Percentiles rank a stretch among this genome's conserved stretches.
phyloP scores from a whole-genome alignment of 257 asterid species.

The Solanum corneliomulleri region DNA sequence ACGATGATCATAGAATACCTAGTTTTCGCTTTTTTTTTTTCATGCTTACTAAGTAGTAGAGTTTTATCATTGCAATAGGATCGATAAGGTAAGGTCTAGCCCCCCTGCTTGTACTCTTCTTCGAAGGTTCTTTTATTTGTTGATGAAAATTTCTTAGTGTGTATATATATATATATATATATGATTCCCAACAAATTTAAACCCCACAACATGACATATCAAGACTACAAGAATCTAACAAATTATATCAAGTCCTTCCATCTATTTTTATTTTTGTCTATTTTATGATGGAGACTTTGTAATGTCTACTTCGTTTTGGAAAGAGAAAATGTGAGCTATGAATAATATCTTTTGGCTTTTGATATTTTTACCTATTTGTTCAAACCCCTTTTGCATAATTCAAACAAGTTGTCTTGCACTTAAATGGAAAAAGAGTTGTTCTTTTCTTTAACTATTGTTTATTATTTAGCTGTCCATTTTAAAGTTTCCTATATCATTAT shows the following conservation, averaged over 20 bases:
- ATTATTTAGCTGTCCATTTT: neutral
- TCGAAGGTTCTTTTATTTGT: no score
- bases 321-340: neutral
- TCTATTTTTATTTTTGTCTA: neutral
- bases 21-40: no score
- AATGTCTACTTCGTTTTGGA: neutral
- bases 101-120: no score
- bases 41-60: no score
- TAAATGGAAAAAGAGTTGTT: neutral
- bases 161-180: no score
- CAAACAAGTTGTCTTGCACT: neutral
- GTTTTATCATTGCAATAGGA: no score
- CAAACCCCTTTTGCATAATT: neutral
- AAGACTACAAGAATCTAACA: constrained; percentile 7
- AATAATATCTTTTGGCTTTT: neutral
- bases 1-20: no score
- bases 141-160: no score
- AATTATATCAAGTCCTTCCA: neutral
- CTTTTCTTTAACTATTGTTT: neutral
- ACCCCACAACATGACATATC: constrained; percentile 29
- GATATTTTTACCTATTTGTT: neutral
- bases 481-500: neutral
- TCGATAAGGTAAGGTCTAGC: no score
- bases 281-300: neutral
- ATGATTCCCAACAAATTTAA: constrained; percentile 8